phyloP scores from a whole-genome alignment of 768 basidiomycete species.

The Hygrocybe coccinea region DNA sequence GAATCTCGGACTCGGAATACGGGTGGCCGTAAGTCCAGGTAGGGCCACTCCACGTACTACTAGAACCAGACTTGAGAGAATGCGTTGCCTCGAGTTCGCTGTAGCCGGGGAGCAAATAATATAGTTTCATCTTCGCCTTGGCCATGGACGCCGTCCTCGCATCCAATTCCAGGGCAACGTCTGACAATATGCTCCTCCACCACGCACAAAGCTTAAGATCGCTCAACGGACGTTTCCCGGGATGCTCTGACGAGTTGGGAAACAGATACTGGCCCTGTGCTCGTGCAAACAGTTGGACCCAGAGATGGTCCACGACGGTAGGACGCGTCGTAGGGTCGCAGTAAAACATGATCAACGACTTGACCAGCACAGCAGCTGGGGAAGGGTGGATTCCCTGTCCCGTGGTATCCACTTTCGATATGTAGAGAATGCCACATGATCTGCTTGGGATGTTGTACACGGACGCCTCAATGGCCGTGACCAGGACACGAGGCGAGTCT shows the following conservation, averaged over 20 bases:
- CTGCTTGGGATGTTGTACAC: conserved; percentile 73
- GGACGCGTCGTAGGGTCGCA: conserved; percentile 61
- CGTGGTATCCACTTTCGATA: conserved; percentile 93
- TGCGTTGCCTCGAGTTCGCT: conserved; percentile 61
- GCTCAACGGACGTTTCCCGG: conserved; percentile 65
- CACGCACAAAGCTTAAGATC: conserved; percentile 83
- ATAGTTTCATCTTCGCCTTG: conserved; percentile 33
- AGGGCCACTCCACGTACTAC: conserved; percentile 14
- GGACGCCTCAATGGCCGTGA: conserved; percentile 73
- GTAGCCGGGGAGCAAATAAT: conserved; percentile 68
- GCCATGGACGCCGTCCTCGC: conserved; percentile 28
- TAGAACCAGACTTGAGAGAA: conserved; percentile 41
- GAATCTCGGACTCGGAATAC: conserved; percentile 53
- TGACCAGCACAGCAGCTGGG: conserved; percentile 67
- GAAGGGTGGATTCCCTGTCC: conserved; percentile 63
- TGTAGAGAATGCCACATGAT: conserved; percentile 69
- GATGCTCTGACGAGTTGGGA: conserved; percentile 71
- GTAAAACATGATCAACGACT: conserved; percentile 60
- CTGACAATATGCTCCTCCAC: conserved; percentile 80
- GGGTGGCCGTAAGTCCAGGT: conserved; percentile 80
- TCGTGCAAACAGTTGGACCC: conserved; percentile 87
- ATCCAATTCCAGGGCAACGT: conserved; percentile 44
- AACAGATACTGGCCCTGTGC: conserved; percentile 92
- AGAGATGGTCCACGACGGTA: conserved; percentile 50
- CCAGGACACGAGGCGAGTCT: conserved; percentile 54